phyloP scores from a whole-genome alignment of 73 alveolate species.

The Halteria grandinella region DNA sequence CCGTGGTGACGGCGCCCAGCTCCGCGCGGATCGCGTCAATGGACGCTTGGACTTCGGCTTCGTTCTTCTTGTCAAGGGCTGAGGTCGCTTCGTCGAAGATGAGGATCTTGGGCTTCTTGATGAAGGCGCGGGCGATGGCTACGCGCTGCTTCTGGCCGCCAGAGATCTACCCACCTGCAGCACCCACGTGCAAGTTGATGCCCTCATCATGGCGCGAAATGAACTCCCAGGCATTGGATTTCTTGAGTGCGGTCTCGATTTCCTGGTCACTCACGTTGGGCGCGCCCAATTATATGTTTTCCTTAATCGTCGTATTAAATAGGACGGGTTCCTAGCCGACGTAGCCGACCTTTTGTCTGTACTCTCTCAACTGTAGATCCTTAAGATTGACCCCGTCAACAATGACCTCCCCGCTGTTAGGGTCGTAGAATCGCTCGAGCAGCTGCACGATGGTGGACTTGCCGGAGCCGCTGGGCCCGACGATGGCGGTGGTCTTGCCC shows the following conservation, averaged over 20 bases:
- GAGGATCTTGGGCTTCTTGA: slow-evolving; percentile 55
- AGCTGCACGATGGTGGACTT: slow-evolving; percentile 84
- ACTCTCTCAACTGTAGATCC: slow-evolving; percentile 31
- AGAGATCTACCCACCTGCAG: slow-evolving; percentile 64
- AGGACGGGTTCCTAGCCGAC: slow-evolving; percentile 72
- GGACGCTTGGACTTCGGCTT: slow-evolving; percentile 51
- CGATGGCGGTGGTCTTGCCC: slow-evolving; percentile 78
- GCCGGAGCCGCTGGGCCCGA: slow-evolving; percentile 93
- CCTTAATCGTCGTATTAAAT: slow-evolving; percentile 89
- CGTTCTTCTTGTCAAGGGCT: slow-evolving; percentile 61
- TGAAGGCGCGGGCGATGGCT: slow-evolving; percentile 68
- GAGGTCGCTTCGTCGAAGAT: slow-evolving; percentile 63
- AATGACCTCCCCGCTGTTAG: slow-evolving; percentile 77
- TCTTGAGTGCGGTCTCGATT: slow-evolving; percentile 72
- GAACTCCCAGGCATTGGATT: slow-evolving; percentile 85
- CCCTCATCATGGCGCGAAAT: slow-evolving; percentile 80
- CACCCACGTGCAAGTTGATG: slow-evolving; percentile 83
- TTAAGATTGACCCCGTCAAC: slow-evolving; percentile 80
- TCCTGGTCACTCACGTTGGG: slow-evolving; percentile 82
- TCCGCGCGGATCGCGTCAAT: slow-evolving; percentile 55
- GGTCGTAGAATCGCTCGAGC: slow-evolving; percentile 89
- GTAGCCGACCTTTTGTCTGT: slow-evolving; percentile 76
- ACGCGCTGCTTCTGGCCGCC: slow-evolving; percentile 67
- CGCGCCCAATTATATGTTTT: slow-evolving; percentile 81
- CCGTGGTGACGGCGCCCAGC: slow-evolving; percentile 62